These are phyloP conservation scores for Panaeolus cyanescens DNA, from an alignment of 768 basidiomycete genomes.

Conservation along the genomic window DNA sequence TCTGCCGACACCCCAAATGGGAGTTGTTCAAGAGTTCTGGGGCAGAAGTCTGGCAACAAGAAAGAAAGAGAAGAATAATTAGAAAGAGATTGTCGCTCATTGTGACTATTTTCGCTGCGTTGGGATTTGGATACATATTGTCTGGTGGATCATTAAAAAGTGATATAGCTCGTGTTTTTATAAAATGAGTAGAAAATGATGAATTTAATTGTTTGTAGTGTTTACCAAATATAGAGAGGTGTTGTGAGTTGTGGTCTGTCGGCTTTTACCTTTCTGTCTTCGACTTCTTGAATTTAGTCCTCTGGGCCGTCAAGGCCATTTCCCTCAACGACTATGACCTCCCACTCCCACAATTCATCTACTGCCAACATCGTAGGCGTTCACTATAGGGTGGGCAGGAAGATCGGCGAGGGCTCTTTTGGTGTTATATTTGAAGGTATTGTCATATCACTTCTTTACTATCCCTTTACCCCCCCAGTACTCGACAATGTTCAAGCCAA, in stretches of 20 bases:
- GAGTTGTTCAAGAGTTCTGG: slow-evolving; percentile 41
- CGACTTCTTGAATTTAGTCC: slow-evolving; percentile 10
- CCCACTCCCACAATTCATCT: slow-evolving; percentile 59
- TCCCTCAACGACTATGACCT: slow-evolving; percentile 44
- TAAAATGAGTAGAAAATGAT: background rate
- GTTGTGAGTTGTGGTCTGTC: slow-evolving; percentile 26
- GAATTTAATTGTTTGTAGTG: slow-evolving; percentile 1
- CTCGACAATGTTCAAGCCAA: background rate
- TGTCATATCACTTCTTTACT: slow-evolving; percentile 6
- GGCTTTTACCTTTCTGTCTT: slow-evolving; percentile 14
- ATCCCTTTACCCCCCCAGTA: background rate
- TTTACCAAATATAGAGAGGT: slow-evolving; percentile 29
- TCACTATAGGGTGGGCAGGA: slow-evolving; percentile 98
- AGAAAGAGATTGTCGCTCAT: slow-evolving; percentile 22
- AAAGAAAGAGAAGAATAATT: slow-evolving; percentile 22
- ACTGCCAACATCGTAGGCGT: slow-evolving; percentile 85
- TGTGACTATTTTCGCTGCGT: slow-evolving; percentile 13
- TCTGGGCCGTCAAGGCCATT: slow-evolving; percentile 22
- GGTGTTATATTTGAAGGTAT: slow-evolving; percentile 93
- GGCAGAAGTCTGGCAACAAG: slow-evolving; percentile 38
- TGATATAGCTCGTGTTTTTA: background rate
- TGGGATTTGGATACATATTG: background rate
- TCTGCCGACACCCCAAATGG: slow-evolving; percentile 43
- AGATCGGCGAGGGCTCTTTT: slow-evolving; percentile 99
- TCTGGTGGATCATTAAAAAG: background rate